Evolutionary conservation across 202 grass and related monocot genomes (phyloP).

Genomic region (Musa balbisiana): DNA sequence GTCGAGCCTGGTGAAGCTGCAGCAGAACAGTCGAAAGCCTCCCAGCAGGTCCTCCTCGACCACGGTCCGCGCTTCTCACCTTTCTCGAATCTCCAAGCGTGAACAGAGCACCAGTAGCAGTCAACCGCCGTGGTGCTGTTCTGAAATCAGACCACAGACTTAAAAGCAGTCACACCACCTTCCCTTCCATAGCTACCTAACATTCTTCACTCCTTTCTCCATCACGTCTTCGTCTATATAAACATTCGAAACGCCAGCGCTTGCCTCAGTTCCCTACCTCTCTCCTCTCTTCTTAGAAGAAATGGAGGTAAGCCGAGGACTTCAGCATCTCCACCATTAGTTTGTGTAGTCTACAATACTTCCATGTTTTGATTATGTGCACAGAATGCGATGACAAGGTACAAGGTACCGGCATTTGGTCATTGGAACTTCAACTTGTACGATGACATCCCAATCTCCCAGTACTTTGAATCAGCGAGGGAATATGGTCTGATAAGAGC

Average conservation of each 20-base stretch:
- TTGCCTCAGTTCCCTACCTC: neutral
- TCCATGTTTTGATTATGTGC: neutral
- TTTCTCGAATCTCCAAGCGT: neutral
- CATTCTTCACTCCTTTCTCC: neutral
- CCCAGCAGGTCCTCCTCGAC: neutral
- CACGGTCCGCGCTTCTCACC: neutral
- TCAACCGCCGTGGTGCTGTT: neutral
- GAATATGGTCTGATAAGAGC: neutral
- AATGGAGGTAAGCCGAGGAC: neutral
- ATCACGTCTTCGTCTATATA: neutral
- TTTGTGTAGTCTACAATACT: no score
- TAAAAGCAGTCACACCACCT: neutral
- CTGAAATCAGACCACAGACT: no score
- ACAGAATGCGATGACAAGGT: constrained; percentile 46
- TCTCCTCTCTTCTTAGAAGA: neutral
- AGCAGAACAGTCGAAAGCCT: neutral
- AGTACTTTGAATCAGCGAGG: constrained; percentile 59
- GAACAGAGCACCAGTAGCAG: no score
- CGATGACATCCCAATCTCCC: constrained; percentile 56
- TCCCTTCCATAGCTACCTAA: neutral
- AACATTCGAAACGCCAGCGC: neutral
- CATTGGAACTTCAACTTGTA: constrained; percentile 60
- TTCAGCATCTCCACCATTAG: no score
- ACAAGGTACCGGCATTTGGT: constrained; percentile 72
- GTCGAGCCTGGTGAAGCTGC: no score